Base-by-base conservation (phyloP, 495 filamentous ascomycete genomes). In the Penicillium simplicissimum region DNA sequence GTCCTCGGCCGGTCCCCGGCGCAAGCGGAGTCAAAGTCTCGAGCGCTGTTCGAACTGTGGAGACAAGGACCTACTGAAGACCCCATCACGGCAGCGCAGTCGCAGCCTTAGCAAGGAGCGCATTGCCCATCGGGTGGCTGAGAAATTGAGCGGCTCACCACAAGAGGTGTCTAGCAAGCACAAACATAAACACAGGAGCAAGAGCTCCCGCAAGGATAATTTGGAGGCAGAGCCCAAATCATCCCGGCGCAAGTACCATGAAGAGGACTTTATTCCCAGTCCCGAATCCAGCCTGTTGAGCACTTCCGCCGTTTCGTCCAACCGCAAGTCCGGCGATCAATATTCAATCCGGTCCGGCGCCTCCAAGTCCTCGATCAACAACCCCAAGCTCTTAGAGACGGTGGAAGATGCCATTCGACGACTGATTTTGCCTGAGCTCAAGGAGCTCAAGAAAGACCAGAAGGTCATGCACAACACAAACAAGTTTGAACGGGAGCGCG, bases 351-450 rank as follows among this genome's bases (percentile, higher is more conserved):
- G 85, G 36, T 93, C 91, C 4, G 85, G 87, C 33, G 86, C 87
- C 15, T 95, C 92, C 25, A 91, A 87, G 57, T 91, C 92, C 8
- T 95, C 91, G 0, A 88, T 96, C 74, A 97, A 96, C 75, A 97
- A 98, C 70, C 94, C 94, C 0, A 96, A 91, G 63, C 76, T 98
- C n/a, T 84, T 98, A 6, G 91, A 96, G 71, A 93, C 93, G 0
- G 94, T 98, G 8, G 94, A 98, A 74, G 94, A 97, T 78, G 92
- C 95, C 21, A 98, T 98, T 64, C 88, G 90, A 52, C 85, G 93
- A 47, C 79, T 98, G 52, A 96, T 98, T 52, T 76, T 98, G 1
- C 96, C 95, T 0, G 94, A 98, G 71, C 81, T 98, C 49, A 92
- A 91, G 55, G 91, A 91, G 34, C 80, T 98, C 48, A 97, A 96